Percentiles rank a stretch among this genome's conserved stretches.
Conservation (phyloP, 2,329 filamentous ascomycete genomes). For the Myriangium duriaei region DNA sequence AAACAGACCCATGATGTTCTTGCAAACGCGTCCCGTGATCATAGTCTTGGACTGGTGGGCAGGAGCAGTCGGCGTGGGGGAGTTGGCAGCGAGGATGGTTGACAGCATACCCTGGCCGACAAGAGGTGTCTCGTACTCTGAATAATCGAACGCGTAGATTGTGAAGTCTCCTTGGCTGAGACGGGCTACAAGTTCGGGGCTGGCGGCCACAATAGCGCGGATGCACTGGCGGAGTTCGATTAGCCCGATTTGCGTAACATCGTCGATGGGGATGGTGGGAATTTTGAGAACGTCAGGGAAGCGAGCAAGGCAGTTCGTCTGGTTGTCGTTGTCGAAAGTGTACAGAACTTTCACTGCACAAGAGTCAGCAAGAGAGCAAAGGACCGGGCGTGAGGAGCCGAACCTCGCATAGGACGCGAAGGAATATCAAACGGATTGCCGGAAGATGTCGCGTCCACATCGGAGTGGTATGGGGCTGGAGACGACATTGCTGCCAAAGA, state of each 20-base stretch:
- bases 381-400: not conserved
- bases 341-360: conserved; percentile 83
- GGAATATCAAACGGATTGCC: conserved; percentile 21
- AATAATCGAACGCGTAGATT: conserved; percentile 95
- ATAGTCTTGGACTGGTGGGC: conserved; percentile 53
- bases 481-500: conserved; percentile 11
- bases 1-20: conserved; percentile 74
- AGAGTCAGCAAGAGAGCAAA: conserved; percentile 6
- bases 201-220: conserved; percentile 63
- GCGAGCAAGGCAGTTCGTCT: conserved; percentile 79
- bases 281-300: conserved; percentile 69
- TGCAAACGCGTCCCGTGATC: conserved; percentile 82
- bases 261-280: conserved; percentile 69
- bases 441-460: conserved; percentile 11
- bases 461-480: conserved; percentile 11
- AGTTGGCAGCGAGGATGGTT: conserved; percentile 55
- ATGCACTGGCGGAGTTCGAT: conserved; percentile 80
- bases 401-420: conserved; percentile 35
- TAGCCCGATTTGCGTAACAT: conserved; percentile 68
- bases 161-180: conserved; percentile 67
- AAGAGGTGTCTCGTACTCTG: conserved; percentile 82
- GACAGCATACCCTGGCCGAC: conserved; percentile 95
- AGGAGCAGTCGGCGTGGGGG: conserved; percentile 41
- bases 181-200: conserved; percentile 72
- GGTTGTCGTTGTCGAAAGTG: conserved; percentile 81